phyloP scores from a whole-genome alignment of 495 filamentous ascomycete species.

The Neurospora sp. region DNA sequence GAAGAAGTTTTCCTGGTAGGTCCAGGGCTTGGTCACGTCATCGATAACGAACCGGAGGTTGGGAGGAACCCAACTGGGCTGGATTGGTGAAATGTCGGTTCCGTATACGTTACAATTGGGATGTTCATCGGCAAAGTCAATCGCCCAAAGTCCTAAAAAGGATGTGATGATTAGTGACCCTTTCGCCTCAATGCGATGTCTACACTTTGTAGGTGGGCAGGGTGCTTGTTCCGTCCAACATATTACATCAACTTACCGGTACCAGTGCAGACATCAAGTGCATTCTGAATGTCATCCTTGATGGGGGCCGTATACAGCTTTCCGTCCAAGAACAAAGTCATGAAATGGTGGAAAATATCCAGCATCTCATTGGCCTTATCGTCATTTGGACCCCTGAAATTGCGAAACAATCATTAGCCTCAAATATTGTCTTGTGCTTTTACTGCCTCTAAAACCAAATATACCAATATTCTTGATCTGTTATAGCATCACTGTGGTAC shows the following conservation, averaged over 20 bases:
- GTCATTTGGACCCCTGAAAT: conserved; percentile 22
- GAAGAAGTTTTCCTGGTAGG: conserved; percentile 33
- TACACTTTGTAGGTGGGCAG: not conserved
- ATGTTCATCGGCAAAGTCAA: conserved; percentile 31
- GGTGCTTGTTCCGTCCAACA: not conserved
- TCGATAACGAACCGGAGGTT: conserved; percentile 43
- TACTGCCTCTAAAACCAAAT: not conserved
- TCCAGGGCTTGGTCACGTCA: conserved; percentile 39
- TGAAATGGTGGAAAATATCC: conserved; percentile 20
- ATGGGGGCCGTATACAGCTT: conserved; percentile 44
- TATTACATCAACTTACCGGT: not conserved
- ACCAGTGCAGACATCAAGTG: conserved; percentile 40
- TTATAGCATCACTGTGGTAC: conserved; percentile 17
- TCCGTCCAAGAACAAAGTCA: conserved; percentile 35
- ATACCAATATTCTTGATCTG: conserved; percentile 18
- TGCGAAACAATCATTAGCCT: not conserved
- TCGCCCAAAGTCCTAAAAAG: conserved; percentile 1
- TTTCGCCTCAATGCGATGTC: not conserved
- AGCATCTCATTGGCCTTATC: conserved; percentile 23
- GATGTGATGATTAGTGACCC: not conserved
- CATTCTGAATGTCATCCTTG: conserved; percentile 21
- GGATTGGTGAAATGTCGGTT: conserved; percentile 50
- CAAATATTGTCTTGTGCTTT: not conserved
- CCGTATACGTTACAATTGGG: conserved; percentile 44
- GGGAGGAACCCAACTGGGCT: conserved; percentile 34